phyloP scores from a whole-genome alignment of 192 early-diverging fungal species.

The Rhizophlyctis rosea region DNA sequence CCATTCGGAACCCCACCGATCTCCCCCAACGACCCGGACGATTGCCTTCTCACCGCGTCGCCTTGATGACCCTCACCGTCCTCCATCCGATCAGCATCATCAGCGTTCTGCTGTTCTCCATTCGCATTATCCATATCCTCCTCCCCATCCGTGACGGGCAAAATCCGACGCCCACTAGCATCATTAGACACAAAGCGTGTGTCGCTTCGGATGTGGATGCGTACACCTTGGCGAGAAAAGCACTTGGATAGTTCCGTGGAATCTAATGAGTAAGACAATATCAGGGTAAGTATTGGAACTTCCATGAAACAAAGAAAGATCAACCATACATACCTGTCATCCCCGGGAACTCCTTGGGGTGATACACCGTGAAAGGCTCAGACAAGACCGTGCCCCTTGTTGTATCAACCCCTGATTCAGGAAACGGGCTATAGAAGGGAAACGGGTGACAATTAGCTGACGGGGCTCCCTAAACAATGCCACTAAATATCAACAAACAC shows the following conservation, averaged over 20 bases:
- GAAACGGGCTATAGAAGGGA: neutral
- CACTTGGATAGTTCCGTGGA: slow-evolving; percentile 29
- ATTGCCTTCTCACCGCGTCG: too few species aligned
- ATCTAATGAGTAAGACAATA: slow-evolving; percentile 5
- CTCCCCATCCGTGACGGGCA: too few species aligned
- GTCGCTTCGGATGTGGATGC: slow-evolving; percentile 17
- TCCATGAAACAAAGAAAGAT: neutral
- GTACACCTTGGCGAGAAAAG: slow-evolving; percentile 34
- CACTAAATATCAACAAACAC: slow-evolving; percentile 1
- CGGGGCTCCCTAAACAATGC: neutral
- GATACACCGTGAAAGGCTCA: slow-evolving; percentile 29
- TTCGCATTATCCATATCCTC: too few species aligned
- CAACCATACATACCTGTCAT: slow-evolving; percentile 24
- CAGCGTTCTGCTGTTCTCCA: too few species aligned
- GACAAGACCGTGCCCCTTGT: slow-evolving; percentile 8
- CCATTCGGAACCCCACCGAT: too few species aligned
- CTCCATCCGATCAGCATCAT: too few species aligned
- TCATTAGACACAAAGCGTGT: too few species aligned
- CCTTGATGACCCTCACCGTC: too few species aligned
- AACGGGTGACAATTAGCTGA: neutral
- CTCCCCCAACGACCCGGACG: too few species aligned
- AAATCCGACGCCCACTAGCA: too few species aligned
- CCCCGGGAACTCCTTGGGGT: slow-evolving; percentile 38
- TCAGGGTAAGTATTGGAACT: neutral
- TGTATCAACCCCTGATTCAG: slow-evolving; percentile 3